phyloP scores from a whole-genome alignment of 2,329 filamentous ascomycete species.

The Colletotrichum tofieldiae region DNA sequence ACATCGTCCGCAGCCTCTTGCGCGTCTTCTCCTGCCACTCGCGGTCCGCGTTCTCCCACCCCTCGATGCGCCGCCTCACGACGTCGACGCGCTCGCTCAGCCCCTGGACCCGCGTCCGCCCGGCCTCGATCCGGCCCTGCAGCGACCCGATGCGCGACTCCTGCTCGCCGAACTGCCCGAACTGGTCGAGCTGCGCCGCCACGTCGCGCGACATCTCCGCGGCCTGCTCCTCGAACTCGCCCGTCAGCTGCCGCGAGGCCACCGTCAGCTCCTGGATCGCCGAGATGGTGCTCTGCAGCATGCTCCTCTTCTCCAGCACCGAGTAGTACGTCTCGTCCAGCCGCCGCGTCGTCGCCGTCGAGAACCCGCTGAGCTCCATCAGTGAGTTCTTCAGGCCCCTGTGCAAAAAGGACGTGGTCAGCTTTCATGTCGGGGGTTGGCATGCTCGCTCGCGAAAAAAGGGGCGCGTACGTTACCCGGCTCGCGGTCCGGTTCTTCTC shows the following conservation, averaged over 20 bases:
- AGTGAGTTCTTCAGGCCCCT: constrained; percentile 70
- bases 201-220: constrained; percentile 73
- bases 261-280: constrained; percentile 78
- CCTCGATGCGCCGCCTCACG: constrained; percentile 75
- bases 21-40: constrained; percentile 80
- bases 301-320: constrained; percentile 77
- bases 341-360: constrained; percentile 73
- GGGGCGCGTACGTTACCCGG: constrained; percentile 58
- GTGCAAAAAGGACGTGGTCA: constrained; percentile 19
- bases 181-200: constrained; percentile 70
- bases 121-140: constrained; percentile 72
- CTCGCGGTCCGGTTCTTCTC: constrained; percentile 59
- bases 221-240: constrained; percentile 73
- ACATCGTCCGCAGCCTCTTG: constrained; percentile 73
- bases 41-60: constrained; percentile 77
- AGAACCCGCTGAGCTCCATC: constrained; percentile 70
- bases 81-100: constrained; percentile 76
- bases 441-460: not conserved
- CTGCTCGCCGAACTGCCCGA: constrained; percentile 77
- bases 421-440: not conserved
- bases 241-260: constrained; percentile 71
- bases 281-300: constrained; percentile 75
- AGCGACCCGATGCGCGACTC: constrained; percentile 74
- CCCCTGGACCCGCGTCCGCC: constrained; percentile 71
- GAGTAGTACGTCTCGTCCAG: constrained; percentile 84